phyloP scores from a whole-genome alignment of 768 basidiomycete genomes.

The Phylloporus arenicola region DNA sequence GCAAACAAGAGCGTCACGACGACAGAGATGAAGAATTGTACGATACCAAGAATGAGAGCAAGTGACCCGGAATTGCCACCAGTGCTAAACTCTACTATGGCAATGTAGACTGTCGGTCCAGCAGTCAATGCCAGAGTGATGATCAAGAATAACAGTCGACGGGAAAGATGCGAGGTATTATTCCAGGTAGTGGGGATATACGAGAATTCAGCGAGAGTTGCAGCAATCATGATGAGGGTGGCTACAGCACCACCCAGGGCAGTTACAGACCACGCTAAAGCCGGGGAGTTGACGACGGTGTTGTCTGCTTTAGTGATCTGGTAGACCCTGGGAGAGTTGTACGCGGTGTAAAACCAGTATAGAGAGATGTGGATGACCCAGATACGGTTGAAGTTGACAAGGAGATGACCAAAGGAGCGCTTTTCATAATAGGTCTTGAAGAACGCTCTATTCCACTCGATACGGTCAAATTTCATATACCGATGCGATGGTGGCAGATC shows the following conservation, averaged over 20 bases:
- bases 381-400: slow-evolving; percentile 99
- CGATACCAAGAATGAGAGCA: slow-evolving; percentile 88
- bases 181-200: slow-evolving; percentile 99
- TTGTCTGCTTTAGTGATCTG: slow-evolving; percentile 31
- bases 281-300: slow-evolving; percentile 52
- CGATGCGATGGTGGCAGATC: slow-evolving; percentile 88
- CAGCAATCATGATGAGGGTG: slow-evolving; percentile 93
- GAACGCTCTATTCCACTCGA: slow-evolving; percentile 95
- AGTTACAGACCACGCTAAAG: slow-evolving; percentile 89
- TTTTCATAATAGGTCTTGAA: slow-evolving; percentile 99
- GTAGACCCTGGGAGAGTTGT: slow-evolving; percentile 87
- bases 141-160: slow-evolving; percentile 82
- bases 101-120: slow-evolving; percentile 93
- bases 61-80: slow-evolving; percentile 61
- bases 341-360: slow-evolving; percentile 96
- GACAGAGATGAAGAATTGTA: slow-evolving; percentile 93
- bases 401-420: slow-evolving; percentile 91
- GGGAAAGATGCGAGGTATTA: slow-evolving; percentile 93
- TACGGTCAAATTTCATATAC: slow-evolving; percentile 94
- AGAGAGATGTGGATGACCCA: slow-evolving; percentile 97
- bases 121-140: slow-evolving; percentile 88
- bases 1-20: slow-evolving; percentile 82
- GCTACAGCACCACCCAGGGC: slow-evolving; percentile 95
- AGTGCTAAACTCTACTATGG: slow-evolving; percentile 63
- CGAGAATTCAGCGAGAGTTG: slow-evolving; percentile 91